Conservation (phyloP, 2,329 filamentous ascomycete genomes). For the Hypoxylon sp. region DNA sequence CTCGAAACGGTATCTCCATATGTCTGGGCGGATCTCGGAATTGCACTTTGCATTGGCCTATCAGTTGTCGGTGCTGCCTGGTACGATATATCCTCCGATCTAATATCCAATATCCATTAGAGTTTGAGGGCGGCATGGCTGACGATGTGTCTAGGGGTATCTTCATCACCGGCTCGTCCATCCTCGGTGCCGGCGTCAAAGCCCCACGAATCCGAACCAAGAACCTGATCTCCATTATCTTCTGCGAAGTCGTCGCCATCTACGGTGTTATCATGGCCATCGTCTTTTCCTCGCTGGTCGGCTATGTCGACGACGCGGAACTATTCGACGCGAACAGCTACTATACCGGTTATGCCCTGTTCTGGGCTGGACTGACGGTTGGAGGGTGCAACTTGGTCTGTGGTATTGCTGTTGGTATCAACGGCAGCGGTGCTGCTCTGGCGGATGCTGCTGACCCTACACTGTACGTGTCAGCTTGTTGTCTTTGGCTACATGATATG, state of each 20-base stretch:
- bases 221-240: conserved; percentile 99
- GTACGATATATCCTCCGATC: conserved; percentile 62
- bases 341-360: conserved; percentile 94
- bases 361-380: conserved; percentile 95
- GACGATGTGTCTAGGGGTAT: conserved; percentile 79
- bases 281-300: conserved; percentile 92
- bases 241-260: conserved; percentile 99
- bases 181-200: conserved; percentile 95
- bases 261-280: conserved; percentile 99
- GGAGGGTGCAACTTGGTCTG: conserved; percentile 96
- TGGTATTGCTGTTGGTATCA: conserved; percentile 96
- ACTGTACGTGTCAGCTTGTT: conserved; percentile 70
- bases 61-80: conserved; percentile 98
- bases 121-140: conserved; percentile 8
- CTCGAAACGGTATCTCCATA: conserved; percentile 94
- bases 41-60: conserved; percentile 92
- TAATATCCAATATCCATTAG: conserved; percentile 11
- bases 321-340: conserved; percentile 82
- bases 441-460: conserved; percentile 93
- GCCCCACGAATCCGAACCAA: conserved; percentile 98
- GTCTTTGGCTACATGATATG: conserved; percentile 16
- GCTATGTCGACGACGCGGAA: conserved; percentile 70
- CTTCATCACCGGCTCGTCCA: conserved; percentile 97
- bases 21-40: conserved; percentile 91
- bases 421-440: conserved; percentile 94